Conservation (phyloP, 768 basidiomycete genomes). For the Pisolithus albus region DNA sequence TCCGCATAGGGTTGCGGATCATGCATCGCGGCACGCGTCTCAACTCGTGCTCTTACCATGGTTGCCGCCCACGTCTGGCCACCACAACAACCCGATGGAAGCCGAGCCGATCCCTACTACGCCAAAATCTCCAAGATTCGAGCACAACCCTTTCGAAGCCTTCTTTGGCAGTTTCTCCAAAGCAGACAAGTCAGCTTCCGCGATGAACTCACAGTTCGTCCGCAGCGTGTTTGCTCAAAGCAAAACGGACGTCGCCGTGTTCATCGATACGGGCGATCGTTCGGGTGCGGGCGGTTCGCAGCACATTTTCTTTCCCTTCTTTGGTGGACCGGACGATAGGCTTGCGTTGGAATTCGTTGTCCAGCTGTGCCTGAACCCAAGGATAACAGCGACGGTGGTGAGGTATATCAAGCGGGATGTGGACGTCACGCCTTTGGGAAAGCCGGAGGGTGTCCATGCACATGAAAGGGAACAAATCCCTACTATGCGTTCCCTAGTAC, state of each 20-base stretch:
- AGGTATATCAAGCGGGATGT: slow-evolving; percentile 49
- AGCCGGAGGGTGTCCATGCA: slow-evolving; percentile 19
- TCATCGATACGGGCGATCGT: slow-evolving; percentile 58
- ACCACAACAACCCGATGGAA: neutral
- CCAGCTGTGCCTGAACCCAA: slow-evolving; percentile 69
- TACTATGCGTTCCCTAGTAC: neutral
- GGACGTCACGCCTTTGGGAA: slow-evolving; percentile 19
- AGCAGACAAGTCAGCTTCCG: slow-evolving; percentile 39
- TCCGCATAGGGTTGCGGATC: slow-evolving; percentile 59
- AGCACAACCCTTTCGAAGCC: slow-evolving; percentile 63
- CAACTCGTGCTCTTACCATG: slow-evolving; percentile 84
- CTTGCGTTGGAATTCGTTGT: slow-evolving; percentile 78
- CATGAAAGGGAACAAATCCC: slow-evolving; percentile 24
- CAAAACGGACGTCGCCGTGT: slow-evolving; percentile 72
- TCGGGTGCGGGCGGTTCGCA: slow-evolving; percentile 31
- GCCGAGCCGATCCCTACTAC: slow-evolving; percentile 7
- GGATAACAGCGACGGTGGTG: slow-evolving; percentile 68
- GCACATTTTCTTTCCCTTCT: slow-evolving; percentile 84
- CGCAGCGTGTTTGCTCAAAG: slow-evolving; percentile 71
- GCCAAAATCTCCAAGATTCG: slow-evolving; percentile 11
- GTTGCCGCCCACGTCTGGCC: slow-evolving; percentile 39
- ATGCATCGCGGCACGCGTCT: slow-evolving; percentile 49
- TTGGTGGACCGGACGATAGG: slow-evolving; percentile 91
- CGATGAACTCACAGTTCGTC: slow-evolving; percentile 76
- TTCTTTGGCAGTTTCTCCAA: slow-evolving; percentile 38